Percentiles rank a stretch among this genome's conserved stretches.
Conservation (phyloP, 1,284 basidiomycete species). For the Stereum hirsutum region DNA sequence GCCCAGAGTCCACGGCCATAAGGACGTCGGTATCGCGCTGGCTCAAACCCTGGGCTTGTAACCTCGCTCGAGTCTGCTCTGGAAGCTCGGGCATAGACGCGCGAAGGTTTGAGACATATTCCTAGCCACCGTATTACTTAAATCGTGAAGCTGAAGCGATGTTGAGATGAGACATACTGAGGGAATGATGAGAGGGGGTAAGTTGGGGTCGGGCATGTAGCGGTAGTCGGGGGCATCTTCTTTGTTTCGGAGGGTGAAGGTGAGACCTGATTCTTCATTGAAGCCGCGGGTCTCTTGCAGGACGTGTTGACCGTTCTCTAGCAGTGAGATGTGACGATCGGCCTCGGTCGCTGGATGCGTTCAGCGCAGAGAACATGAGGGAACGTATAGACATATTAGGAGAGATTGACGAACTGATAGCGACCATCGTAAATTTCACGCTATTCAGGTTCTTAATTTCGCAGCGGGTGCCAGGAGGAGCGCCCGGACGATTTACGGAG, state of each 20-base stretch:
- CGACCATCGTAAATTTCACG: conserved; percentile 77
- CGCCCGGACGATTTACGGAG: conserved; percentile 66
- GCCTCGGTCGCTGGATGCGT: conserved; percentile 52
- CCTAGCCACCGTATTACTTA: conserved; percentile 26
- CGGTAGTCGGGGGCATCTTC: conserved; percentile 94
- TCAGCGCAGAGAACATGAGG: conserved; percentile 2
- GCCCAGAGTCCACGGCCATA: conserved; percentile 59
- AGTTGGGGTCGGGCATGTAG: conserved; percentile 97
- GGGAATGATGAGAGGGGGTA: conserved; percentile 70
- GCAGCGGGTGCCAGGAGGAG: conserved; percentile 76
- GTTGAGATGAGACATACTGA: conserved; percentile 31
- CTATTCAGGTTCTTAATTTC: conserved; percentile 99
- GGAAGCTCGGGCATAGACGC: conserved; percentile 73
- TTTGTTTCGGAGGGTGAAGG: conserved; percentile 80
- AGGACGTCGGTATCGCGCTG: conserved; percentile 69
- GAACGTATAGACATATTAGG: conserved; percentile 2
- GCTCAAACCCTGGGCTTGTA: conserved; percentile 45
- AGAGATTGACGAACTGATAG: conserved; percentile 65
- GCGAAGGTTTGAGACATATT: conserved; percentile 49
- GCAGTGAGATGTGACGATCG: conserved; percentile 56
- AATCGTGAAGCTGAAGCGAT: neutral
- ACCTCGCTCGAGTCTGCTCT: conserved; percentile 48
- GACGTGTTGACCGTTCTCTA: conserved; percentile 40
- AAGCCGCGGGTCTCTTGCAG: conserved; percentile 89
- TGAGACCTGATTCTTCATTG: conserved; percentile 76